Percentiles rank a stretch among this genome's conserved stretches.
These are phyloP conservation scores for Cladobotryum protrusum DNA, from an alignment of 2,329 filamentous ascomycete species.

Conservation along the genomic window DNA sequence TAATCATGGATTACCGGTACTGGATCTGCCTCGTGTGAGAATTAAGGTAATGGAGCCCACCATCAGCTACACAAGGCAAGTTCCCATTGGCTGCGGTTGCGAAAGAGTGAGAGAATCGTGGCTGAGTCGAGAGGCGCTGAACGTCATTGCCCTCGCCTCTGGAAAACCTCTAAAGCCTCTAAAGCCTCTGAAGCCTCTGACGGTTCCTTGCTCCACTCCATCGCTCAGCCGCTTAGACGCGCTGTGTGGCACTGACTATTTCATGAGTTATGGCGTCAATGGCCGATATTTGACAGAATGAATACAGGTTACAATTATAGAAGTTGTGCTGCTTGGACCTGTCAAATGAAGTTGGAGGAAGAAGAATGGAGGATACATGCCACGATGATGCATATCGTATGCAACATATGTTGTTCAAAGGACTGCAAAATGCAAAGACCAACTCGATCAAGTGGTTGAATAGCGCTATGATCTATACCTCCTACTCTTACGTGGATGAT, in stretches of 20 bases:
- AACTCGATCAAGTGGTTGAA: neutral
- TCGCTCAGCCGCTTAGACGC: neutral
- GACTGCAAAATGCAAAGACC: no score
- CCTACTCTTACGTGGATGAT: neutral
- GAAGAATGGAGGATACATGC: no score
- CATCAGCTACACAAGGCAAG: neutral
- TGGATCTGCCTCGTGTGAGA: slow-evolving; percentile 9
- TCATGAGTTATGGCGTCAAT: no score
- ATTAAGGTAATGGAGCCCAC: slow-evolving; percentile 5
- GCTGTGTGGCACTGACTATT: neutral
- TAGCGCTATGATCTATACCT: neutral
- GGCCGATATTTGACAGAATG: no score
- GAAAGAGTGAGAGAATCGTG: slow-evolving; percentile 4
- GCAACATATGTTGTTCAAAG: no score
- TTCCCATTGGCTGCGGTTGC: slow-evolving; percentile 1
- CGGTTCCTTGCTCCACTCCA: no score
- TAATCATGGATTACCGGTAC: neutral
- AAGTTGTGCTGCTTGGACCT: no score
- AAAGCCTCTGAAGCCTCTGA: neutral
- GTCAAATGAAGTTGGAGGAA: no score
- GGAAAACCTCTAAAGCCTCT: slow-evolving; percentile 1
- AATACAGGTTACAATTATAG: no score
- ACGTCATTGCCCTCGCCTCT: slow-evolving; percentile 1
- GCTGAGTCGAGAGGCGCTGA: slow-evolving; percentile 3
- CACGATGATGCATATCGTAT: no score